Conservation (phyloP, 768 basidiomycete species). For the Macrolepiota albuminosa region DNA sequence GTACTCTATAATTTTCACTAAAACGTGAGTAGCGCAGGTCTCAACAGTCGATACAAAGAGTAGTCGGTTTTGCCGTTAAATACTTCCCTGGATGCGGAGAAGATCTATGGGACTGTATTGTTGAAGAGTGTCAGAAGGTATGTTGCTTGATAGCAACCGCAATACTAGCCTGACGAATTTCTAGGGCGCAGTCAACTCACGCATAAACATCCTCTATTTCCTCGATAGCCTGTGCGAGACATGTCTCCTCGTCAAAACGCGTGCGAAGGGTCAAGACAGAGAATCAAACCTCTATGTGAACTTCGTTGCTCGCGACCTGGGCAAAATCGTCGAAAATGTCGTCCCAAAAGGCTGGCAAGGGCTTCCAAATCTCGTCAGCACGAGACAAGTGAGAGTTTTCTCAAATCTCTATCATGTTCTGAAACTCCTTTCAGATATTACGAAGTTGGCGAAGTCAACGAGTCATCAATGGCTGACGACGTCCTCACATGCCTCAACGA, state of each 20-base stretch:
- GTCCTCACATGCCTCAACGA: constrained; percentile 51
- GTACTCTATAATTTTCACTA: constrained; percentile 13
- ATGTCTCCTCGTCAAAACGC: constrained; percentile 63
- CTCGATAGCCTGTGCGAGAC: constrained; percentile 85
- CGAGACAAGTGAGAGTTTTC: constrained; percentile 62
- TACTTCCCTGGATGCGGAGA: constrained; percentile 83
- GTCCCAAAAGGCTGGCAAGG: constrained; percentile 88
- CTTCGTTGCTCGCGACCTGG: constrained; percentile 74
- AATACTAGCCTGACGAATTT: neutral
- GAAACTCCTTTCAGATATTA: constrained; percentile 54
- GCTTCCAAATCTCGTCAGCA: constrained; percentile 80
- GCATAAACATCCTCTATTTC: constrained; percentile 90
- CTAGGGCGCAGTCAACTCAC: constrained; percentile 85
- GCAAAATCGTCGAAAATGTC: constrained; percentile 75
- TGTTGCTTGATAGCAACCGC: neutral
- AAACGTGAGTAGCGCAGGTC: constrained; percentile 44
- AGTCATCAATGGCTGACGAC: constrained; percentile 69
- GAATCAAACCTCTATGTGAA: constrained; percentile 65
- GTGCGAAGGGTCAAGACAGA: constrained; percentile 36
- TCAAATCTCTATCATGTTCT: neutral
- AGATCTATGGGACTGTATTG: constrained; percentile 90
- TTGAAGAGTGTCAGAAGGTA: constrained; percentile 90
- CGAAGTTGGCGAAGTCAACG: constrained; percentile 88
- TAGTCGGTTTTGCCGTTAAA: constrained; percentile 81
- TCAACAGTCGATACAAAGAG: constrained; percentile 85